Percentiles rank a stretch among this genome's conserved stretches.
Conservation (phyloP, 176 grass and related monocot genomes). For the Carex scoparia region DNA sequence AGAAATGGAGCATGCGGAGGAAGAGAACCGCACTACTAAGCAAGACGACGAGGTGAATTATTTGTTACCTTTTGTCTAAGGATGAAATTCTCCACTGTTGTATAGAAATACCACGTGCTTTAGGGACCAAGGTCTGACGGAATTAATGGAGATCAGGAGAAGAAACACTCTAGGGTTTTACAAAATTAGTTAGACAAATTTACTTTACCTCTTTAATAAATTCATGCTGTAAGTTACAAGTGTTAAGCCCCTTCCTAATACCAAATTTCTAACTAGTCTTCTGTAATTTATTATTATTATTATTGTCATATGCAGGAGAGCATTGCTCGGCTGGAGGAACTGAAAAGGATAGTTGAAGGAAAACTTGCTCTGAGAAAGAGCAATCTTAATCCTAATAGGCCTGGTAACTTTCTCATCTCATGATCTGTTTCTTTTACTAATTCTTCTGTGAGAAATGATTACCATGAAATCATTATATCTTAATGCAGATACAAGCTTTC, state of each 20-base stretch:
- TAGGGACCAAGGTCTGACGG: neutral
- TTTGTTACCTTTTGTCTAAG: neutral
- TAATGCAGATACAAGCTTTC: slow-evolving; percentile 73
- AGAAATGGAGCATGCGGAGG: slow-evolving; percentile 63
- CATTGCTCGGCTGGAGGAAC: slow-evolving; percentile 65
- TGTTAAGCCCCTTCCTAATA: neutral
- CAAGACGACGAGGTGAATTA: slow-evolving; percentile 80
- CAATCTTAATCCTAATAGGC: slow-evolving; percentile 95
- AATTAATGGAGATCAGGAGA: neutral
- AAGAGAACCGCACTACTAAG: slow-evolving; percentile 43
- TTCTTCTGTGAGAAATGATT: slow-evolving; percentile 10
- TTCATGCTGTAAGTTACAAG: neutral
- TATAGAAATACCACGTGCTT: neutral
- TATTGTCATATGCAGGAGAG: slow-evolving; percentile 51
- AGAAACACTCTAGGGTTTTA: neutral
- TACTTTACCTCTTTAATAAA: neutral
- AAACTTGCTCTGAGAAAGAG: slow-evolving; percentile 61
- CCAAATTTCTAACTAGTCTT: neutral
- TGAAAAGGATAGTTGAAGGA: slow-evolving; percentile 65
- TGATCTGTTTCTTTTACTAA: neutral
- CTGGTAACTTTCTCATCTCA: slow-evolving; percentile 39
- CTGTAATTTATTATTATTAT: neutral
- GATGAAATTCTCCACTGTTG: neutral
- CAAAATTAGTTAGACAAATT: neutral
- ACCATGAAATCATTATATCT: slow-evolving; percentile 24